Evolutionary conservation across 352 stramenopile species (phyloP).

Genomic region (Phytopythium aichiense): DNA sequence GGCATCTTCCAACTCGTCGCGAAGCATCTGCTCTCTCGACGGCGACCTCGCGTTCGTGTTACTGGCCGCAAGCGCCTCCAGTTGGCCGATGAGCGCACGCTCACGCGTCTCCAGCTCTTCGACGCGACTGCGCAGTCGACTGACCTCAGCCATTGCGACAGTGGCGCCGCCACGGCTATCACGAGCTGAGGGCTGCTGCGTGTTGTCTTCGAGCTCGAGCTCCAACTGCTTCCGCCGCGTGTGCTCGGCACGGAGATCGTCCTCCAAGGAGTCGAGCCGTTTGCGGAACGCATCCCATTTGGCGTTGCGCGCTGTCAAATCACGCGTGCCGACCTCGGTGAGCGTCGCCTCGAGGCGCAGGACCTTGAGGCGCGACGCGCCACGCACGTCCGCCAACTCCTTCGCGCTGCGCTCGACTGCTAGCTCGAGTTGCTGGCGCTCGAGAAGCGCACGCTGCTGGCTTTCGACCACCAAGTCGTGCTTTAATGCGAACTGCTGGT

Average conservation of each 20-base stretch:
- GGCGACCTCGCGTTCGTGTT: constrained; percentile 20
- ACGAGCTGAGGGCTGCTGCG: constrained; percentile 2
- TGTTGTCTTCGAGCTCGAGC: constrained; percentile 57
- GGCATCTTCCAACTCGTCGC: constrained; percentile 25
- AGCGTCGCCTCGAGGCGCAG: constrained; percentile 45
- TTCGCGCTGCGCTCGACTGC: constrained; percentile 41
- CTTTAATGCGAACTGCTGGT: constrained; percentile 74
- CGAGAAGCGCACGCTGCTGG: constrained; percentile 50
- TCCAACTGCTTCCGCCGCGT: constrained; percentile 50
- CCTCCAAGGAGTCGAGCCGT: constrained; percentile 60
- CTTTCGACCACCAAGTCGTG: constrained; percentile 51
- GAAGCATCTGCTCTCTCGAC: constrained; percentile 9
- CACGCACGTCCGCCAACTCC: constrained; percentile 24
- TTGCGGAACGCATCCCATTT: constrained; percentile 73
- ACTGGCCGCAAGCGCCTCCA: constrained; percentile 27
- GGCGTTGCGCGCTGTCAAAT: constrained; percentile 51
- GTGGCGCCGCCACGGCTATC: constrained; percentile 15
- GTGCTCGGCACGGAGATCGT: constrained; percentile 52
- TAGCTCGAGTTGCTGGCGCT: constrained; percentile 58
- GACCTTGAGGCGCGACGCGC: constrained; percentile 30
- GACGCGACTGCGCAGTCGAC: constrained; percentile 45
- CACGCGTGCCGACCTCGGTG: constrained; percentile 47
- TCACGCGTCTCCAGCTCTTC: constrained; percentile 70
- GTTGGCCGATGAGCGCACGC: constrained; percentile 49
- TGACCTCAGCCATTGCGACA: constrained; percentile 27